Conservation (phyloP, 345 rosid species). For the Eutrema heterophyllum region DNA sequence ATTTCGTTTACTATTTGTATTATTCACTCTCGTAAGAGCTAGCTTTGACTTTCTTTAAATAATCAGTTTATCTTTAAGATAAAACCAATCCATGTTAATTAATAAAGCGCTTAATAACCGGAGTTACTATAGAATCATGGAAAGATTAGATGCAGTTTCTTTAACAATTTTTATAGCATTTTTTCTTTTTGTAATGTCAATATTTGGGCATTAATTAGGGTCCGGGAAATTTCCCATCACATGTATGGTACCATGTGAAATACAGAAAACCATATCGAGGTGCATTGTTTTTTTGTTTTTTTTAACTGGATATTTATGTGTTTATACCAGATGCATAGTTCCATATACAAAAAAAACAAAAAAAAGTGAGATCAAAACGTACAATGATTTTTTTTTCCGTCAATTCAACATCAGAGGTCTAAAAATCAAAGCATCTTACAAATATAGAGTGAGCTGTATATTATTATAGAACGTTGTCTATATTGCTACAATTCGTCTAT, state of each 20-base stretch:
- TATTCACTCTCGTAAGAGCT: constrained; percentile 26
- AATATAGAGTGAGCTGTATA: too few relatives aligned
- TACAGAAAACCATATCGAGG: constrained; percentile 1
- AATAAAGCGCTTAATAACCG: not conserved
- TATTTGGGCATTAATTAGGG: constrained; percentile 10
- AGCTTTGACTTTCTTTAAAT: constrained; percentile 34
- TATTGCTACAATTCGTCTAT: too few relatives aligned
- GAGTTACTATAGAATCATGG: constrained; percentile 9
- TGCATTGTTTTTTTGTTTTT: not conserved
- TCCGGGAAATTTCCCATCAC: constrained; percentile 12
- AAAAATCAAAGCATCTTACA: not conserved
- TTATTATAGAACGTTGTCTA: too few relatives aligned
- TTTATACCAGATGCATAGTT: not conserved
- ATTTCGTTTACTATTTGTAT: constrained; percentile 32
- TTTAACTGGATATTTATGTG: not conserved
- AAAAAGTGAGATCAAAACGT: not conserved
- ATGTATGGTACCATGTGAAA: constrained; percentile 16
- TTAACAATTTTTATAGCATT: not conserved
- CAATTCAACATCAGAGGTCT: not conserved
- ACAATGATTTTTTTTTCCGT: not conserved
- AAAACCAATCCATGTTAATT: constrained; percentile 10
- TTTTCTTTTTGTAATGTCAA: not conserved
- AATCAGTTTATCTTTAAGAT: constrained; percentile 11
- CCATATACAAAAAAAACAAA: too few relatives aligned
- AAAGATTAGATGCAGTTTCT: not conserved